Conservation (phyloP, 306 rosid genomes). For the Fragaria ananassa region DNA sequence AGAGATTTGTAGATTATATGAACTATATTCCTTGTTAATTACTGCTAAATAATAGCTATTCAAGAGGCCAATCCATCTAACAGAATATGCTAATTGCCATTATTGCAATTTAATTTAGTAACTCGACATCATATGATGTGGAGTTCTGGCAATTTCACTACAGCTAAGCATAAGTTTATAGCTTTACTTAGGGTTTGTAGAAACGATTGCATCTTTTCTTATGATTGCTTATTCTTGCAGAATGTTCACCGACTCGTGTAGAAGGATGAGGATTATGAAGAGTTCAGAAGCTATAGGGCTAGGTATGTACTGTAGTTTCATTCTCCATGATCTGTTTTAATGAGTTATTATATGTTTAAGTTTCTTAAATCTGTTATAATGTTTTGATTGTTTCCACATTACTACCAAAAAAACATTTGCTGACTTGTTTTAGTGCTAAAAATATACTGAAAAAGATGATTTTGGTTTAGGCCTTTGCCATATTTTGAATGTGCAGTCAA, state of each 20-base stretch:
- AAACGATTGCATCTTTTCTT: slow-evolving; percentile 9
- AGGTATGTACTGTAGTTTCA: slow-evolving; percentile 39
- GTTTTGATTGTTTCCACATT: background rate
- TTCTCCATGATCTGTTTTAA: background rate
- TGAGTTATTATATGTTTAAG: background rate
- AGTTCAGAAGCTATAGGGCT: slow-evolving; percentile 95
- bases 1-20: background rate
- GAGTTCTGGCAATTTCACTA: background rate
- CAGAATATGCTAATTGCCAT: background rate
- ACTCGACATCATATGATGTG: background rate
- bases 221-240: slow-evolving; percentile 39
- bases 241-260: slow-evolving; percentile 81
- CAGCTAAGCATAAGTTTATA: background rate
- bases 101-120: background rate
- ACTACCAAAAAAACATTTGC: background rate
- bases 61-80: slow-evolving; percentile 5
- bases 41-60: background rate
- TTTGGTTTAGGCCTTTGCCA: slow-evolving; percentile 11
- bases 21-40: background rate
- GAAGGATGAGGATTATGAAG: slow-evolving; percentile 91
- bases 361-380: background rate
- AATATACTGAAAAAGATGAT: background rate
- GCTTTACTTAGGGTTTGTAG: background rate
- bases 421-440: background rate
- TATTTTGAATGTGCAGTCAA: slow-evolving; percentile 8